Evolutionary conservation across 495 filamentous ascomycete species (phyloP).

Genomic region (Pyrenopolyporus hunteri): DNA sequence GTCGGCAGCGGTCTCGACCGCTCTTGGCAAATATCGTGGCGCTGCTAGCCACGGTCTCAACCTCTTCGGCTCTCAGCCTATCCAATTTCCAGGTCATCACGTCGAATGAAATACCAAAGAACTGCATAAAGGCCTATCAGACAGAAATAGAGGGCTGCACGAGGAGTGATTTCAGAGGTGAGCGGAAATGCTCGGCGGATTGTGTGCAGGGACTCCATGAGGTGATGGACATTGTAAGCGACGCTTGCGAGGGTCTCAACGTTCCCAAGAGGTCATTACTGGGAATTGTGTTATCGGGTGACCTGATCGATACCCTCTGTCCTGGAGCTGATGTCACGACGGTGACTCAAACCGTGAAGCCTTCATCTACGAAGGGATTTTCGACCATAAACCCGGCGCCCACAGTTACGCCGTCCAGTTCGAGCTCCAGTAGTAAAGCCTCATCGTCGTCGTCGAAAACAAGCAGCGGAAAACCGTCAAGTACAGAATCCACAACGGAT

Average conservation of each 20-base stretch:
- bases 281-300: slow-evolving; percentile 44
- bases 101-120: slow-evolving; percentile 43
- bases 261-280: slow-evolving; percentile 42
- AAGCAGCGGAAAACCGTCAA: slow-evolving; percentile 12
- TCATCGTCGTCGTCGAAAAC: slow-evolving; percentile 9
- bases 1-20: slow-evolving; percentile 31
- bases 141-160: slow-evolving; percentile 42
- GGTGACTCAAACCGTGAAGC: slow-evolving; percentile 25
- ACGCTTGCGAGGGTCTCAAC: slow-evolving; percentile 40
- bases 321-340: slow-evolving; percentile 33
- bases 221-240: slow-evolving; percentile 32
- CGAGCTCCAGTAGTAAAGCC: slow-evolving; percentile 8
- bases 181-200: slow-evolving; percentile 43
- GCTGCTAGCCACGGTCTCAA: slow-evolving; percentile 44
- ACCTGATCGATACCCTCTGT: slow-evolving; percentile 46
- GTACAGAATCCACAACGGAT: slow-evolving; percentile 12
- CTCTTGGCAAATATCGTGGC: slow-evolving; percentile 27
- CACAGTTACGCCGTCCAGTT: slow-evolving; percentile 7
- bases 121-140: slow-evolving; percentile 50
- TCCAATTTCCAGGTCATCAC: slow-evolving; percentile 49
- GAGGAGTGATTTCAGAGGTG: slow-evolving; percentile 43
- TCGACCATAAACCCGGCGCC: slow-evolving; percentile 25
- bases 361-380: slow-evolving; percentile 19
- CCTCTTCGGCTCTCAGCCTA: slow-evolving; percentile 47
- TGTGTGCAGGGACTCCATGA: slow-evolving; percentile 44